Evolutionary conservation across 2,329 filamentous ascomycete genomes (phyloP).

Genomic region (Penicillium sp.): DNA sequence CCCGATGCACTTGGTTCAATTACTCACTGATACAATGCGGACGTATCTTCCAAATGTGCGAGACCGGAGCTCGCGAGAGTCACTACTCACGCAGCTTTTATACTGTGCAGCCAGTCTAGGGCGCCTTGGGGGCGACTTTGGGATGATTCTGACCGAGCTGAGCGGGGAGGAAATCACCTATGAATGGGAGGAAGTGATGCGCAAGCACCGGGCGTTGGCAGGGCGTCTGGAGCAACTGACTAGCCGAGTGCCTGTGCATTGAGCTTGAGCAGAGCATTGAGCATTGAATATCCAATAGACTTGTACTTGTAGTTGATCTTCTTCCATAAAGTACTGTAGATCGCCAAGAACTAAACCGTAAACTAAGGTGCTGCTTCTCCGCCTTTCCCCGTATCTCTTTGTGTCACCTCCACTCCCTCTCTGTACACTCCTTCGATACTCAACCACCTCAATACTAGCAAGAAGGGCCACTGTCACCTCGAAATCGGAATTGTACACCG

Average conservation of each 20-base stretch:
- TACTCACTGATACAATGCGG: slow-evolving; percentile 71
- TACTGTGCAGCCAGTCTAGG: slow-evolving; percentile 91
- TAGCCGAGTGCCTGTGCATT: slow-evolving; percentile 20
- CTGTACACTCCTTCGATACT: background rate
- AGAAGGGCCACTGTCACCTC: background rate
- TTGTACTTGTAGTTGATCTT: background rate
- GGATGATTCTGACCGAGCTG: slow-evolving; percentile 69
- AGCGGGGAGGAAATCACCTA: slow-evolving; percentile 46
- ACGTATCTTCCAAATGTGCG: slow-evolving; percentile 74
- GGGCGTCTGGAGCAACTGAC: slow-evolving; percentile 54
- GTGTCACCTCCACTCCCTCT: background rate
- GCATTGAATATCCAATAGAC: background rate
- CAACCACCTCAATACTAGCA: background rate
- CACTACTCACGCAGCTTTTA: slow-evolving; percentile 82
- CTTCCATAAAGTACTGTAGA: background rate
- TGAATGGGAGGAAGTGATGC: slow-evolving; percentile 84
- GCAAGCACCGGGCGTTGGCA: slow-evolving; percentile 78
- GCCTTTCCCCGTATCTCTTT: slow-evolving; percentile 18
- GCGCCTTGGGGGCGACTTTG: slow-evolving; percentile 85
- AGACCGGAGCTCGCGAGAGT: slow-evolving; percentile 76
- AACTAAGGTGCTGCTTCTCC: slow-evolving; percentile 11
- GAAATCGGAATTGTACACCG: background rate
- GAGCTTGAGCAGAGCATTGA: background rate
- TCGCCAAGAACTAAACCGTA: background rate
- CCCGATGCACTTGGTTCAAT: slow-evolving; percentile 72